A percentile compares a stretch with the other conserved stretches of the same genome.
Conservation (phyloP, 164 flowering plant genomes). For the Warburgia ugandensis region DNA sequence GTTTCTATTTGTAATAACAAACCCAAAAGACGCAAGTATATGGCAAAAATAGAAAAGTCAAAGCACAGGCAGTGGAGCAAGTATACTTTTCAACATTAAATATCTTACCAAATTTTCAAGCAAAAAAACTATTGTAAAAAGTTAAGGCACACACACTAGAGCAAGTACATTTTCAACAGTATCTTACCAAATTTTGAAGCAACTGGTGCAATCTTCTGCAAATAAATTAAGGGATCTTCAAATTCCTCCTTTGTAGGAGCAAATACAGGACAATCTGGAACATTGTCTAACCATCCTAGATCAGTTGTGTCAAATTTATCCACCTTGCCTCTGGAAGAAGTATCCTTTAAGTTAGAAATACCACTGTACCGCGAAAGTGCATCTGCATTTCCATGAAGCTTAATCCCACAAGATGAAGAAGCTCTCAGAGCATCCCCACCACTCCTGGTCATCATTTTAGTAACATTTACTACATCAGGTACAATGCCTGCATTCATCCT, state of each 20-base stretch:
- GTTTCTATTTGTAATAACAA: no score
- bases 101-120: no score
- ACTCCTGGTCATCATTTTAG: constrained; percentile 60
- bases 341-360: constrained; percentile 31
- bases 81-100: no score
- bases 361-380: constrained; percentile 22
- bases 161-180: no score
- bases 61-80: no score
- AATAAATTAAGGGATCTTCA: constrained; percentile 84
- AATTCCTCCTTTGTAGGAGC: constrained; percentile 85
- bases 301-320: constrained; percentile 52
- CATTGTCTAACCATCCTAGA: constrained; percentile 68
- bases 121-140: no score
- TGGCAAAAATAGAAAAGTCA: no score
- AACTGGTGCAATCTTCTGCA: constrained; percentile 89
- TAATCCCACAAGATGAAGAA: constrained; percentile 59
- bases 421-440: constrained; percentile 85
- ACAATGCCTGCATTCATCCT: constrained; percentile 37
- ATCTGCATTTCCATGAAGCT: constrained; percentile 34
- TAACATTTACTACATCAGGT: constrained; percentile 23
- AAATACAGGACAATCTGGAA: constrained; percentile 86
- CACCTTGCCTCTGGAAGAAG: constrained; percentile 49
- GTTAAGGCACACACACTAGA: no score
- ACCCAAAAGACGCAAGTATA: no score
- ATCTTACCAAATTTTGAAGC: constrained; percentile 89